Base-by-base conservation (phyloP, 2,329 filamentous ascomycete species). In the Chaetomium globosum region DNA sequence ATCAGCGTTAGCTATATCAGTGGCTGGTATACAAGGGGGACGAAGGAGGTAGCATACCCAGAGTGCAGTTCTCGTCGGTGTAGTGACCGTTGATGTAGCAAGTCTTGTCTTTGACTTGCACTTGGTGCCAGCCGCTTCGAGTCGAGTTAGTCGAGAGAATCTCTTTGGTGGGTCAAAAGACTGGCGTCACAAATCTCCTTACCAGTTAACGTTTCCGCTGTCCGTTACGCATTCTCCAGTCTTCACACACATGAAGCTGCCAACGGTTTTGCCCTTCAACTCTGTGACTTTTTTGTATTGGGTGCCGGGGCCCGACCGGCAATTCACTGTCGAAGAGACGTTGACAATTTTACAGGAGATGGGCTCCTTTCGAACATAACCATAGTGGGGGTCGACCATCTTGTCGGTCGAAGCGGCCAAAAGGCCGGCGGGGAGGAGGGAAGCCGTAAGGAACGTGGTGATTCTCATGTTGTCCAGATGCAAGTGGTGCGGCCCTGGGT, bases 41-140 rank as follows among this genome's bases (percentile, higher is more conserved):
- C 13, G 23, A 19, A 28, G 16, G 51, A 51, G 49, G 9, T 16
- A 31, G 1, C 51, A 31, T 53, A 53, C 51, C 51, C 3, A 28
- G 8, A 19, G 51, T 53, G 51, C 51, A 53, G 9, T 53, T 53
- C 21, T 19, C 23, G 8, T 53, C 51, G 28, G 51, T 53, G 26
- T 53, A 53, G 23, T 53, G 51, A 26, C 51, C 51, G 13, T 7
- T 53, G 23, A 53, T 23, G 26, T 53, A 53, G 19, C 51, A 53
- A 28, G 51, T 53, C 3, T 53, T 19, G 5, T 26, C 51, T 1
- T 13, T 16, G 21, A 28, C 23, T 8, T n/a, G 12, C 7, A 53
- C 23, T 10, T 19, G 51, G 28, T 53, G 21, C 51, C 51, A 53
- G 6, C 51, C 51, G 26, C 51, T 53, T 28, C 9, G 23, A 19